These are phyloP conservation scores for Plasmodium knowlesi DNA, from an alignment of 169 alveolate species.

Conservation along the genomic window DNA sequence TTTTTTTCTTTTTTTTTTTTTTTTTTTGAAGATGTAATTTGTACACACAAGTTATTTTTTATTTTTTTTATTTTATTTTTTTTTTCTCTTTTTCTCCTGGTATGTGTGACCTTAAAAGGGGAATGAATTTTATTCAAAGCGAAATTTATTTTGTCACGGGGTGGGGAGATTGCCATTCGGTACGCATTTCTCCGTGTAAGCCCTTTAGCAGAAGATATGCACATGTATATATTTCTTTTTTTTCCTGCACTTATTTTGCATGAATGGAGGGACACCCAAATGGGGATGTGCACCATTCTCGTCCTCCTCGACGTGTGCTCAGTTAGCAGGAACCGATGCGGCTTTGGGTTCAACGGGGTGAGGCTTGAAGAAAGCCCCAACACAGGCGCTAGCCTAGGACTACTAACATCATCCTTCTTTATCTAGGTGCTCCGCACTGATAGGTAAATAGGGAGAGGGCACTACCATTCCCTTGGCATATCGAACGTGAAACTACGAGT, in stretches of 20 bases:
- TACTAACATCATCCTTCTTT: neutral
- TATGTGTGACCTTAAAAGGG: neutral
- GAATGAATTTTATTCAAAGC: neutral
- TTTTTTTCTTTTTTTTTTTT: neutral
- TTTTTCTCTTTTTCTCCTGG: neutral
- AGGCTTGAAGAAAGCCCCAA: neutral
- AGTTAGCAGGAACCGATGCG: neutral
- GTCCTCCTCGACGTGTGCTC: neutral
- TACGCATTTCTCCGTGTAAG: neutral
- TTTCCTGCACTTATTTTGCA: neutral
- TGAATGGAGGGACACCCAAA: neutral
- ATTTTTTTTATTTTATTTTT: neutral
- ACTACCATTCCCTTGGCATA: neutral
- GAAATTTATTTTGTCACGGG: neutral
- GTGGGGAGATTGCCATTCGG: neutral
- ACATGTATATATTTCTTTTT: neutral
- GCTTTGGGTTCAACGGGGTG: neutral
- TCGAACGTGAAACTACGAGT: neutral
- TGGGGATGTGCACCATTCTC: neutral
- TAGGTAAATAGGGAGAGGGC: neutral
- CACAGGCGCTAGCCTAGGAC: neutral
- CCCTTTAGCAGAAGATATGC: neutral
- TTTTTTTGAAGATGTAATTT: neutral
- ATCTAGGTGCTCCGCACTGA: neutral
- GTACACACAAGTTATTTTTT: neutral